Evolutionary conservation across 176 grass and related monocot genomes (phyloP).

Genomic region (Coix lacrymajobi): DNA sequence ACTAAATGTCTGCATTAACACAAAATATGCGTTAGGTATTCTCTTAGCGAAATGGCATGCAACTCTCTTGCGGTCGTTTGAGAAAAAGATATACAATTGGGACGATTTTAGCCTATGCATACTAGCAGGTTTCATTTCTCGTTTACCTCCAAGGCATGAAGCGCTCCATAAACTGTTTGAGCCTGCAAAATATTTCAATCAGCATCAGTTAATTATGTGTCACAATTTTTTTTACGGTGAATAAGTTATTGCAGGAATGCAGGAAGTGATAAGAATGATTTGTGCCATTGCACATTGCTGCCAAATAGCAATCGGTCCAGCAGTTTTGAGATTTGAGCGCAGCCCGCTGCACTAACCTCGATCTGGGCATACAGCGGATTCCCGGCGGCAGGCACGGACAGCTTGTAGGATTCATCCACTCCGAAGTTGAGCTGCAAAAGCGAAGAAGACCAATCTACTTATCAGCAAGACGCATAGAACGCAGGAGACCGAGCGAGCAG

Average conservation of each 20-base stretch:
- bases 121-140: not conserved
- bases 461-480: not conserved
- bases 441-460: not conserved
- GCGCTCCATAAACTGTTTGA: conserved; percentile 77
- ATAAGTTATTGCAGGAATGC: not conserved
- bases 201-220: not conserved
- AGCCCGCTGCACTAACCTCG: conserved; percentile 43
- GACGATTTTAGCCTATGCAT: not conserved
- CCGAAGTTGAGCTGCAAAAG: conserved; percentile 69
- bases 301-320: not conserved
- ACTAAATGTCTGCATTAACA: conserved; percentile 78
- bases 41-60: too few species aligned
- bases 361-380: conserved; percentile 58
- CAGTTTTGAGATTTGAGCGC: not conserved
- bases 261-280: not conserved
- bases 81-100: too few species aligned
- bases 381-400: conserved; percentile 53
- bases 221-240: not conserved
- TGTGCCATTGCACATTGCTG: not conserved
- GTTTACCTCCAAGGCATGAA: conserved; percentile 89
- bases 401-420: conserved; percentile 71
- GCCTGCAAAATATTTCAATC: conserved; percentile 51
- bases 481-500: not conserved
- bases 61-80: too few species aligned
- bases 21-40: conserved; percentile 1